phyloP scores from a whole-genome alignment of 441 rosid genomes.

The Gossypium davidsonii region DNA sequence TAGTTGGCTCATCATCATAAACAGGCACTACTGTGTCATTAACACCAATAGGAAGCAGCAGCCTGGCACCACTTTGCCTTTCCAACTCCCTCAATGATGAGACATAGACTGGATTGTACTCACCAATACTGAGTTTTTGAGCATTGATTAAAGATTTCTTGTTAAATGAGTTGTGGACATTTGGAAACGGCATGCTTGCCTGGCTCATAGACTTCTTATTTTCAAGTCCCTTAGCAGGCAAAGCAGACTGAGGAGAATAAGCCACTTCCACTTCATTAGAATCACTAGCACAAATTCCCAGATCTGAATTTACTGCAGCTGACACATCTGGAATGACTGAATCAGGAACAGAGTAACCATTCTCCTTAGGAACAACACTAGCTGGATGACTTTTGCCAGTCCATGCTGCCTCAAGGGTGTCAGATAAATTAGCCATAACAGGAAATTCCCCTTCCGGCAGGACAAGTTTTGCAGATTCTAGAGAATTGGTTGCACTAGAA shows the following conservation, averaged over 20 bases:
- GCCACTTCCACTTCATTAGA: conserved; percentile 23
- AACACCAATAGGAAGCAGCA: conserved; percentile 48
- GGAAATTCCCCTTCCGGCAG: conserved; percentile 58
- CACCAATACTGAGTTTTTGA: conserved; percentile 41
- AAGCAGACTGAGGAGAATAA: conserved; percentile 23
- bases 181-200: conserved; percentile 43
- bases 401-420: conserved; percentile 80
- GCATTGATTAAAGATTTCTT: conserved; percentile 34
- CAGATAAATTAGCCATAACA: conserved; percentile 39
- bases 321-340: conserved; percentile 22
- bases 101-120: conserved; percentile 42
- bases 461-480: conserved; percentile 41
- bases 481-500: conserved; percentile 29
- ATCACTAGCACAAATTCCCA: conserved; percentile 18
- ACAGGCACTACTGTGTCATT: conserved; percentile 50
- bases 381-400: conserved; percentile 44
- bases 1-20: conserved; percentile 61
- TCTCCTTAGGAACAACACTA: conserved; percentile 31
- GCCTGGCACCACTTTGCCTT: conserved; percentile 46
- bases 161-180: conserved; percentile 38
- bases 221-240: conserved; percentile 24
- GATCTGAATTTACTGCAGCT: conserved; percentile 20
- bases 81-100: conserved; percentile 43
- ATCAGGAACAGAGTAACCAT: conserved; percentile 30
- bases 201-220: conserved; percentile 23